Evolutionary conservation across 169 alveolate genomes (phyloP), one percentile per base, ranked within the genome.

Genomic region (Eimeria maxima): DNA sequence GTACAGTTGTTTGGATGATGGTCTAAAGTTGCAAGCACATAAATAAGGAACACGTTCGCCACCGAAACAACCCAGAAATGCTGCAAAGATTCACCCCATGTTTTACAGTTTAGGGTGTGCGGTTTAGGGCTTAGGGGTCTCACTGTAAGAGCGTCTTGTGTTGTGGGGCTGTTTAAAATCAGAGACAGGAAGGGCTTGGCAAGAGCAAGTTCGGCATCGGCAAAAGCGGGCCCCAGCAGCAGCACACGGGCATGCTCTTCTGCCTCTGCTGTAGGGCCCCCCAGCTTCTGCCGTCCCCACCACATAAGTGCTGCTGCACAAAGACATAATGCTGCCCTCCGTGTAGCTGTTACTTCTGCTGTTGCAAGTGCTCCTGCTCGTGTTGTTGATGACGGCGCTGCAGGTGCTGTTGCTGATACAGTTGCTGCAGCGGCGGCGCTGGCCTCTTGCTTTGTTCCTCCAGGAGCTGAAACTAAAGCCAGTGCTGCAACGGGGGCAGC

Each of bases 161-260:
- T 20, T n/a, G 90, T 50, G 44, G 67, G 50, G 71, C 73, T 50
- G 73, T 53, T 47, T 29, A 81, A 65, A 38, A 81, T 81, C 22
- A 81, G 14, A n/a, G 90, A 33, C 27, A 81, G 90, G 13, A 81
- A 81, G 5, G 90, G 90, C 73, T 81, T 81, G 14, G 90, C 90
- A 6, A 47, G 20, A 5, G 47, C 27, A 10, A 81, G 16, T 22
- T 38, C 90, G 0, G 73, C 71, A 27, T 13, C 45, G 4, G 45
- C 45, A 45, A 10, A 47, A n/a, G 90, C 73, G 50, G 90, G 67
- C 2, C 88, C 88, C 63, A 38, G 88, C 88, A 78, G 60, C 29
- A 18, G 14, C 3, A 6, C 44, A 3, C 44, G 60, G 11, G 88
- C 6, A 78, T 33, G 5, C 44, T 27, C 63, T 44, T 38, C 88